Base-by-base conservation (phyloP, 805 yeast species). In the Ogataea pini region DNA sequence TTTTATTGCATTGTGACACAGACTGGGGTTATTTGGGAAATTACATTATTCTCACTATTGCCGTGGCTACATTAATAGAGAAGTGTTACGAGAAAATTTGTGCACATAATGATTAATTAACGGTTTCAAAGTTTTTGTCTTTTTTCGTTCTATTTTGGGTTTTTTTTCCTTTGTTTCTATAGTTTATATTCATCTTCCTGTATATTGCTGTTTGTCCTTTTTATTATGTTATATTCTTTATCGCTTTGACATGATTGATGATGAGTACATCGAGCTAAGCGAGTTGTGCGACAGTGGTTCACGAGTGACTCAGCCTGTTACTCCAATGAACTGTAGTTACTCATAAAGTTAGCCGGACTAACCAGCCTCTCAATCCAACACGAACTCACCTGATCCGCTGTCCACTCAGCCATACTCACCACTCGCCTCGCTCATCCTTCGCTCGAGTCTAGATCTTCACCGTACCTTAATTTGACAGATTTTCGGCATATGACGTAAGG, bases 81-180 rank as follows among this genome's bases (percentile, higher is more conserved):
- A 48, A 44, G 54, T 50, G 51, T 38, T 44, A 41, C 54, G 18
- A 36, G 24, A 9, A 10, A 28, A 10, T 18, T 52, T 42, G 54
- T 52, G 52, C 56, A 52, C 56, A 29, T 49, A 52, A 52, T 53
- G 57, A 53, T 47, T 45, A 37, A 42, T 42, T 43, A 42, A 49
- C 44, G 54, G 52, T 53, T 48, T 44, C 42, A 49, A 49, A 53
- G 38, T 39, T 39, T 42, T 48, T 50, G 42, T 25, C 42, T 39
- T 39, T 39, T 36, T 36, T 36, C 40, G 40, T 36, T 36, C 29
- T 27, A 25, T 39, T 39, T 49, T 38, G 52, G 51, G 34, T 31
- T 38, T 47, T 45, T 47, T 42, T 28, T 47, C 42, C 46, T 47
- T 47, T 45, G 27, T 47, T 45, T 43, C 46, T 42, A 20, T 39